Conservation (phyloP, 2,329 filamentous ascomycete genomes). For the Lachnellula willkommii region DNA sequence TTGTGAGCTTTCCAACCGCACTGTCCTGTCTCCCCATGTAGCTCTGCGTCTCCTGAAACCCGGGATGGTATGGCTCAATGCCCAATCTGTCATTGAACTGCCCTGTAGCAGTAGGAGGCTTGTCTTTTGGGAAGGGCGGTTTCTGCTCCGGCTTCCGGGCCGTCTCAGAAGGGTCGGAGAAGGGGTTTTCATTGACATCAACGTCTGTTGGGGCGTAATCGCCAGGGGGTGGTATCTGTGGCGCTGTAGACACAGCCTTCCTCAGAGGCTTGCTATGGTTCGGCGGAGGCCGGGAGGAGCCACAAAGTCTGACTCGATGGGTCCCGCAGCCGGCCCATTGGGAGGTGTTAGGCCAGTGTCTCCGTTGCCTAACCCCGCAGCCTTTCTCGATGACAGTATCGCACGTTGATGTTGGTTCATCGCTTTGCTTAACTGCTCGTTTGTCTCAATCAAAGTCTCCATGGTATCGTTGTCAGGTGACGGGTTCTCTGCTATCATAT, state of each 20-base stretch:
- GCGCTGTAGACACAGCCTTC: constrained; percentile 7
- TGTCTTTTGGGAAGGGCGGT: constrained; percentile 25
- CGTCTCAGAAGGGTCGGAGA: constrained; percentile 24
- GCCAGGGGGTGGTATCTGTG: constrained; percentile 26
- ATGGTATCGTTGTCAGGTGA: constrained; percentile 89
- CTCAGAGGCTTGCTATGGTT: constrained; percentile 9
- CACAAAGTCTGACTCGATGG: constrained; percentile 17
- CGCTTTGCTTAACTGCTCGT: constrained; percentile 80
- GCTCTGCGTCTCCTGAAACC: constrained; percentile 27
- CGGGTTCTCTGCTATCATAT: constrained; percentile 76
- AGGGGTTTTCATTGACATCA: constrained; percentile 27
- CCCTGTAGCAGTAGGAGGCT: constrained; percentile 15
- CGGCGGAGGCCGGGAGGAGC: constrained; percentile 19
- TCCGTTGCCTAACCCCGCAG: constrained; percentile 38
- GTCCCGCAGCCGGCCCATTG: constrained; percentile 7
- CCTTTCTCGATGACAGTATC: constrained; percentile 58
- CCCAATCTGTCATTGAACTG: constrained; percentile 29
- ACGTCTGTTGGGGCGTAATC: constrained; percentile 23
- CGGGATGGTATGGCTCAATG: constrained; percentile 33
- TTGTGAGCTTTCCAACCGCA: constrained; percentile 18
- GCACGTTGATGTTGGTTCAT: constrained; percentile 81
- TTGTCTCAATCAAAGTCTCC: constrained; percentile 87
- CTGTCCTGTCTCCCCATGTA: constrained; percentile 27
- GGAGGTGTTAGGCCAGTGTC: constrained; percentile 12
- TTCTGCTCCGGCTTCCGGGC: constrained; percentile 3